Evolutionary conservation across 345 rosid species (phyloP), one percentile per base, ranked within the genome.

Genomic region (Citropsis articulata): DNA sequence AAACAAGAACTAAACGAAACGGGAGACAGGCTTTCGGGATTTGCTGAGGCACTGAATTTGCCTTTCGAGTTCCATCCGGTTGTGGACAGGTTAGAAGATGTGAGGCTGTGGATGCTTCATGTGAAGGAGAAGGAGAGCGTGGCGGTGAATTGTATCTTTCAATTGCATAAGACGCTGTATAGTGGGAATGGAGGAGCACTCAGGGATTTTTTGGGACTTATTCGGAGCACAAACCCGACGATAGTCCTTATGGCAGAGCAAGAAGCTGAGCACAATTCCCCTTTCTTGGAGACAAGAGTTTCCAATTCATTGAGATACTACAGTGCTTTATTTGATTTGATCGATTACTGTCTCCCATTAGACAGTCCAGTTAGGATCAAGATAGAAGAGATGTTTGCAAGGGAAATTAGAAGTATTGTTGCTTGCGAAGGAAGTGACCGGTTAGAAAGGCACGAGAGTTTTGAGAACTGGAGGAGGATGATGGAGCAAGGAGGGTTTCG

Each of bases 101-200:
- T 94, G 73, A 90, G 99, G 83, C 80, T 96, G 78, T 96, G 99
- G 99, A 96, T 96, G 99, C 98, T 96, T 36, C 99, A 96, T 83
- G 94, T 96, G 78, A 96, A 92, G 87, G 99, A 92, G 82, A 89
- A 86, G 24, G 99, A 92, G 75, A 76, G 83, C 28, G 98, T 94
- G 28, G 99, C 93, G 2, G 89, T 94, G 28, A 96, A 92, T 79
- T 94, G 99, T 75, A 71, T 91, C 21, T 81, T 90, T 85, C 99
- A 96, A 79, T 81, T 96, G 87, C 99, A 96, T 80, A 94, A 90
- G 90, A 91, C 87, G 6, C 95, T 96, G 7, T 89, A 96, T 57
- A 93, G 91, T 55, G 82, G 81, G 10, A 88, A 82, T 12, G 95
- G 97, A 77, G 91, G 90, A 62, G 91, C 89, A 5, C 74, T 96